Evolutionary conservation across 2,329 filamentous ascomycete genomes (phyloP).

Genomic region (Xylaria sp.): DNA sequence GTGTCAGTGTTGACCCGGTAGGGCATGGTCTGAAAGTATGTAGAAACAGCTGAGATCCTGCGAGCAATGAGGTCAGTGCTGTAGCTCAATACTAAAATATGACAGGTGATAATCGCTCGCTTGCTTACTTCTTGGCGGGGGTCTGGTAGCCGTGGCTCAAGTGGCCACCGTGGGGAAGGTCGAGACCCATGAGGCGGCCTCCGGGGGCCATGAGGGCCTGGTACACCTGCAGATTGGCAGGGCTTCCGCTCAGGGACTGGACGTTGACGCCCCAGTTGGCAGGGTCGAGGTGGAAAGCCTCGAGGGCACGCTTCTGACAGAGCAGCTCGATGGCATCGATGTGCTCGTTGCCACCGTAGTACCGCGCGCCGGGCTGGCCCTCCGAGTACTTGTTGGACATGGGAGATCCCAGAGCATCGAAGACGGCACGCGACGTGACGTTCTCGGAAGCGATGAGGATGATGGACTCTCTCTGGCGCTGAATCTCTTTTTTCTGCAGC

Average conservation of each 20-base stretch:
- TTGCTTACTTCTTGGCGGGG: constrained; percentile 77
- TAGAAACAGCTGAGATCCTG: constrained; percentile 91
- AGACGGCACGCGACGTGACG: constrained; percentile 97
- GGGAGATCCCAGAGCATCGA: constrained; percentile 93
- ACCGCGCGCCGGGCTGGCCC: constrained; percentile 96
- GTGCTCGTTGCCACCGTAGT: constrained; percentile 99
- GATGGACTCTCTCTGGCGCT: constrained; percentile 98
- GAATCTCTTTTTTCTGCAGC: constrained; percentile 83
- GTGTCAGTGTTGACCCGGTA: constrained; percentile 92
- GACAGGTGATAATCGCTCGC: constrained; percentile 58
- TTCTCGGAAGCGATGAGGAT: constrained; percentile 99
- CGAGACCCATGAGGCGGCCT: constrained; percentile 95
- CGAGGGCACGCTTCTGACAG: constrained; percentile 92
- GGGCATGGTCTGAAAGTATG: constrained; percentile 99
- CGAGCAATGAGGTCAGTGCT: constrained; percentile 51
- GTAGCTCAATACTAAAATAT: not conserved
- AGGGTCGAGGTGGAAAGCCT: constrained; percentile 86
- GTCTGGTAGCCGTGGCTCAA: constrained; percentile 98
- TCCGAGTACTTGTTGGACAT: constrained; percentile 99
- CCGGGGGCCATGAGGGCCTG: constrained; percentile 96
- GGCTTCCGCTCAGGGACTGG: constrained; percentile 90
- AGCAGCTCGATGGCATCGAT: constrained; percentile 96
- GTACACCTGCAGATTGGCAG: constrained; percentile 98
- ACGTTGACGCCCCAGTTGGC: constrained; percentile 99
- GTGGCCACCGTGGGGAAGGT: constrained; percentile 93